Base-by-base conservation (phyloP, 2,329 filamentous ascomycete species). In the Conoideocrella luteorostrata region DNA sequence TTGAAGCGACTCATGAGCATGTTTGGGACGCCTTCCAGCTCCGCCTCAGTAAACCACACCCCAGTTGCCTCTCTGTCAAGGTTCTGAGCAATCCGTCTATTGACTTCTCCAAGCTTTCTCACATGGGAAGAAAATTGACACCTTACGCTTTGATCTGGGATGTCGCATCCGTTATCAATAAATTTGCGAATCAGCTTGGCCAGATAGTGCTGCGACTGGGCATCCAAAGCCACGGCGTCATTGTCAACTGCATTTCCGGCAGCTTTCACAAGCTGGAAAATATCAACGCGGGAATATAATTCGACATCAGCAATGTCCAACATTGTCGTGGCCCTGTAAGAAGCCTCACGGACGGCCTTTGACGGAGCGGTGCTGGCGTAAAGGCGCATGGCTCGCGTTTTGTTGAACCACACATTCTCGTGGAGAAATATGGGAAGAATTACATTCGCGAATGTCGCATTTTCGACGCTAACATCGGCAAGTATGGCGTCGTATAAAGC, bases 21-120 rank as follows among this genome's bases (percentile, higher is more conserved):
- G n/a, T 73, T 67, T 0, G 84, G 82, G n/a, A 87, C 80, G 37
- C 84, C 84, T 29, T 82, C 75, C 11, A 88, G 67, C 62, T 88
- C 77, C 52, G 82, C 72, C 12, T 61, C 68, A 4, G 80, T 82
- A 53, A 88, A 80, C 83, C 84, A 88, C 37, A 87, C 61, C 2
- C 82, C 82, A 15, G 80, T 80, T 48, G 80, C 78, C 67, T 88
- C 84, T 63, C 88, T 84, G 55, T 87, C 87, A 43, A 88, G 66
- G 52, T 80, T 82, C 69, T 86, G 86, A 54, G 81, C 76, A 65
- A 88, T 88, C 36, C 77, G 34, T n/a, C 71, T 48, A 87, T 87
- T 53, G 74, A 70, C 52, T 88, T 74, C 60, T 82, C 78, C 82
- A 47, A 88, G 67, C 21, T 82, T 68, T 71, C 84, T 84, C 74